Evolutionary conservation across 306 rosid species (phyloP).

Genomic region (Citrullus amarus): DNA sequence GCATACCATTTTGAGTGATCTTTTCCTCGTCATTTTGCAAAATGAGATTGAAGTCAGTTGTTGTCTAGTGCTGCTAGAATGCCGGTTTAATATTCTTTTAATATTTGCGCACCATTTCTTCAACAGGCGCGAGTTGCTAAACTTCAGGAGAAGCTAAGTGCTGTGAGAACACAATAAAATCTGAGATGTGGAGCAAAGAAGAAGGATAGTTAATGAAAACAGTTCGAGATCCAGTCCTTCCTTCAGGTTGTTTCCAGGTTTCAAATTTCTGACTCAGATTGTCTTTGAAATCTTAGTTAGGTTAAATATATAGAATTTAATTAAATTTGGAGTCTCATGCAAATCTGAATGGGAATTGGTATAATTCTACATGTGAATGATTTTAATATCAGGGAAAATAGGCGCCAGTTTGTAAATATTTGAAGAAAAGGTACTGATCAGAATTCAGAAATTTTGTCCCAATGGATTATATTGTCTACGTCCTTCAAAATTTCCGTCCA

Average conservation of each 20-base stretch:
- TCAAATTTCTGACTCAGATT: neutral
- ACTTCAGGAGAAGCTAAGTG: slow-evolving; percentile 50
- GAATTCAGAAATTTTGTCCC: neutral
- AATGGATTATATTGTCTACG: neutral
- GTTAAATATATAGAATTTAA: neutral
- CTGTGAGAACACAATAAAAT: slow-evolving; percentile 23
- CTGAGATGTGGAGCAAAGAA: slow-evolving; percentile 9
- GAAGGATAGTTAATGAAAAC: slow-evolving; percentile 4
- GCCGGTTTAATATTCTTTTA: neutral
- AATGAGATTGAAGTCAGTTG: neutral
- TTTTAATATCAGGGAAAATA: neutral
- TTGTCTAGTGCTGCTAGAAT: neutral
- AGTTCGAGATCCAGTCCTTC: neutral
- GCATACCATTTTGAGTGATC: neutral
- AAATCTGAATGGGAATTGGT: neutral
- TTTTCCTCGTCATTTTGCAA: neutral
- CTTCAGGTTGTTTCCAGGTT: slow-evolving; percentile 16
- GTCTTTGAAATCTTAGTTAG: neutral
- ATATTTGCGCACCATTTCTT: neutral
- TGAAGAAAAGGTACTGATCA: neutral
- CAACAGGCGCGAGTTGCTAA: slow-evolving; percentile 49
- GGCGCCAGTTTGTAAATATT: neutral
- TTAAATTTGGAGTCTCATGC: neutral
- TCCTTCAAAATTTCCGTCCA: neutral
- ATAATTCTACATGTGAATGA: neutral